Conservation (phyloP, 306 rosid species). For the Citrullus colocynthis region DNA sequence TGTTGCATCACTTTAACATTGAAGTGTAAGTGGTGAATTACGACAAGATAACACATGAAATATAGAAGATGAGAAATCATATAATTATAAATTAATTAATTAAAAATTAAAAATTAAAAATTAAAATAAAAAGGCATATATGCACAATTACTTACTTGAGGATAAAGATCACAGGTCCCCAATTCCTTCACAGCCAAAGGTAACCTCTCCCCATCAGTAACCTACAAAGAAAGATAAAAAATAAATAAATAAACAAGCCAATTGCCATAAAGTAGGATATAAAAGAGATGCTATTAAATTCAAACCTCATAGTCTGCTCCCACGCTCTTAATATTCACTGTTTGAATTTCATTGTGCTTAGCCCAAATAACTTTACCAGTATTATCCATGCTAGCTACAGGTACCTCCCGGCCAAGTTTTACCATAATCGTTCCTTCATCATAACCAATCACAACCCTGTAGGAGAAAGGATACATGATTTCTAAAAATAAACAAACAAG, state of each 20-base stretch:
- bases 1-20: not conserved
- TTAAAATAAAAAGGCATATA: not conserved
- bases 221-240: constrained; percentile 23
- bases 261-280: not conserved
- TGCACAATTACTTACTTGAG: constrained; percentile 48
- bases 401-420: constrained; percentile 94
- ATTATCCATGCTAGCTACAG: constrained; percentile 95
- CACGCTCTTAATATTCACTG: constrained; percentile 81
- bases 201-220: constrained; percentile 91
- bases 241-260: not conserved
- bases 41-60: not conserved
- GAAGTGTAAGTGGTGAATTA: not conserved
- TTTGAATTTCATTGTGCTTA: constrained; percentile 95
- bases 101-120: too few relatives aligned
- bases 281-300: constrained; percentile 1
- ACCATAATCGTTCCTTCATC: constrained; percentile 98
- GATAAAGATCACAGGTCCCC: constrained; percentile 98
- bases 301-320: constrained; percentile 83
- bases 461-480: not conserved
- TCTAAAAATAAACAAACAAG: not conserved
- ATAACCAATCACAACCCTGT: constrained; percentile 86
- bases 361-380: constrained; percentile 95
- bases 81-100: too few relatives aligned
- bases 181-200: constrained; percentile 90
- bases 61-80: not conserved